Conservation (phyloP, 176 grass and related monocot species). For the Carex myosuroides region DNA sequence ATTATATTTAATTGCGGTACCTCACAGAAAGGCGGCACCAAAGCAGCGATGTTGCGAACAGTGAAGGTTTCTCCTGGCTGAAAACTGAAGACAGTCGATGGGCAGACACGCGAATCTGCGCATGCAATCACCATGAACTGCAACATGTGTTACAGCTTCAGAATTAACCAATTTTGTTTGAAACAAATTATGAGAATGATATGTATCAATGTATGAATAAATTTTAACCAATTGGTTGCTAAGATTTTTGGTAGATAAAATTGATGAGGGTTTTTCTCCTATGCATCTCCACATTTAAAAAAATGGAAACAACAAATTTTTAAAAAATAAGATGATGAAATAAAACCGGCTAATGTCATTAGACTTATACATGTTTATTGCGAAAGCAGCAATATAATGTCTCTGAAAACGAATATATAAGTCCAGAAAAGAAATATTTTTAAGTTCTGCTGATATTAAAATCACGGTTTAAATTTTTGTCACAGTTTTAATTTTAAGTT, state of each 20-base stretch:
- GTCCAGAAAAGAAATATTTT: no score
- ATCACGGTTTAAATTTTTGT: not conserved
- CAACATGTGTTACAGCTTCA: not conserved
- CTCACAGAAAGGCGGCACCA: slow-evolving; percentile 33
- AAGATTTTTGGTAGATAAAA: not conserved
- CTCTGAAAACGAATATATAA: no score
- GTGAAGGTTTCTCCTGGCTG: slow-evolving; percentile 38
- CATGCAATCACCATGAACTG: slow-evolving; percentile 49
- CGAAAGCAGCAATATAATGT: not conserved
- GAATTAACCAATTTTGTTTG: not conserved
- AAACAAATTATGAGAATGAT: not conserved
- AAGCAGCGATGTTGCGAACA: slow-evolving; percentile 39
- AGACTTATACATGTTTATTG: not conserved
- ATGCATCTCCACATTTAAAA: no score
- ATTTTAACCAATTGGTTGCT: not conserved
- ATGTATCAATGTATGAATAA: not conserved
- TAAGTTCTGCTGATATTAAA: not conserved
- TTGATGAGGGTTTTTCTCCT: not conserved
- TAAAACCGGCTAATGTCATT: not conserved
- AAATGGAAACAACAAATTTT: not conserved
- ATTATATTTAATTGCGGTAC: not conserved
- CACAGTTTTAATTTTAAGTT: no score
- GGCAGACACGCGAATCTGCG: slow-evolving; percentile 36
- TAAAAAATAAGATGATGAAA: not conserved
- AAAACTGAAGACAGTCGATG: slow-evolving; percentile 32